A percentile compares a stretch with the other conserved stretches of the same genome.
These are phyloP conservation scores for Colletotrichum plurivorum DNA, from an alignment of 2,329 filamentous ascomycete species.

Conservation along the genomic window DNA sequence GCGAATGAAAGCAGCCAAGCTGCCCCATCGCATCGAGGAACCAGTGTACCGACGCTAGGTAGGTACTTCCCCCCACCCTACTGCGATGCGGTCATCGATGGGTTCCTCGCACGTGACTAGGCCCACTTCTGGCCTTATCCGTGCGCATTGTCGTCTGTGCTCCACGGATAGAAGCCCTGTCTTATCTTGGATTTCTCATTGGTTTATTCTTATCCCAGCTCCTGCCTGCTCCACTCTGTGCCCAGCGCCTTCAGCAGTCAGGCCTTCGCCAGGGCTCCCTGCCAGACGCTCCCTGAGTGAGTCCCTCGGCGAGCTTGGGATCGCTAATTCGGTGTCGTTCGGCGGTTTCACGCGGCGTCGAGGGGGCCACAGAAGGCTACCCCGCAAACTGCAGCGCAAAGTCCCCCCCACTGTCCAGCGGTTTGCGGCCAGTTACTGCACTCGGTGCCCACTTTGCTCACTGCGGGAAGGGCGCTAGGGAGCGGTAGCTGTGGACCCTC, in stretches of 20 bases:
- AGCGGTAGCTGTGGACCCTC: slow-evolving; percentile 27
- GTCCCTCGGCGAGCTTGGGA: slow-evolving; percentile 15
- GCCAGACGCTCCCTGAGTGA: background rate
- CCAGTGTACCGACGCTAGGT: background rate
- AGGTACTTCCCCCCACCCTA: too few relatives aligned
- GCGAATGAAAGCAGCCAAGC: slow-evolving; percentile 32
- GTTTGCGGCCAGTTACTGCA: slow-evolving; percentile 3
- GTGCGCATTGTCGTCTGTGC: background rate
- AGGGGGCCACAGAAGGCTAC: slow-evolving; percentile 17
- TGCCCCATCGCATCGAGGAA: slow-evolving; percentile 31
- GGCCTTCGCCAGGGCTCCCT: slow-evolving; percentile 6
- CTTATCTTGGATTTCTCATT: slow-evolving; percentile 12
- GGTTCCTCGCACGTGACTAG: slow-evolving; percentile 27
- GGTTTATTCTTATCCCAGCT: background rate
- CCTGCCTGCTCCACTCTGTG: slow-evolving; percentile 4
- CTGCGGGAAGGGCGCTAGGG: slow-evolving; percentile 26
- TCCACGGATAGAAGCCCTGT: background rate
- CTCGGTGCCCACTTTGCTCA: background rate
- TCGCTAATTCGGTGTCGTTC: slow-evolving; percentile 25
- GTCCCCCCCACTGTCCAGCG: slow-evolving; percentile 14
- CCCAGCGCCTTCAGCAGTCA: background rate
- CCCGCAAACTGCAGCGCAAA: slow-evolving; percentile 35
- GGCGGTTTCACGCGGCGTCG: slow-evolving; percentile 33
- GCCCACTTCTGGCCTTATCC: background rate
- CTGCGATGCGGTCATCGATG: slow-evolving; percentile 16